Base-by-base conservation (phyloP, 2,329 filamentous ascomycete genomes). In the Trichoderma sp. region DNA sequence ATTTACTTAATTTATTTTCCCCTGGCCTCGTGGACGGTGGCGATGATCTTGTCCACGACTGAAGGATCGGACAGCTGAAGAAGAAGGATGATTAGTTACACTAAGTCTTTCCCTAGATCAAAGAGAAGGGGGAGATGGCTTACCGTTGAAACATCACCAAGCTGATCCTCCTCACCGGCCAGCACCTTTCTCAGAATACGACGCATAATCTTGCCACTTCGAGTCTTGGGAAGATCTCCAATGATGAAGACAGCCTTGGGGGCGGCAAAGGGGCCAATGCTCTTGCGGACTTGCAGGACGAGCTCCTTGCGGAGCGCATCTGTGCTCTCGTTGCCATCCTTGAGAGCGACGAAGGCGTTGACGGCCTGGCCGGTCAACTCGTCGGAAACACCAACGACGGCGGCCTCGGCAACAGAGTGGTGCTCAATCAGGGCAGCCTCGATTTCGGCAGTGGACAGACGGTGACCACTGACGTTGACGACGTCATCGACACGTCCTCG, bases 181-280 rank as follows among this genome's bases (percentile, higher is more conserved):
- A 99, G 84, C 79, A 99, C 97, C 93, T 99, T 99, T 78, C 96
- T 89, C 85, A 99, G 84, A 80, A 99, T 97, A 75, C 96, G 91
- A 74, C 96, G 90, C 96, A 99, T 99, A 80, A 99, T 99, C 92
- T 99, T 99, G 76, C 96, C 96, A 77, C 93, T 97, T 77, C 96
- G 89, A 47, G 96, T 99, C 90, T 99, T 98, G 78, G 96, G 96
- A 75, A 99, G 88, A 81, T 99, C 96, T 3, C 94, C 92, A 58
- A 99, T 93, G 70, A 97, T 89, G 81, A 91, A 96, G 74, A 99
- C 91, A 24, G 92, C 92, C 87, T 98, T 99, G 75, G 96, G 96
- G 36, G 96, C 95, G 4, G 96, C 96, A 80, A 99, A 99, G 4
- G 96, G 96, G 14, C 96, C 96, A 80, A 99, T 99, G 76, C 93